Evolutionary conservation across 352 stramenopile species (phyloP).

Genomic region (Phytophthora idaei): DNA sequence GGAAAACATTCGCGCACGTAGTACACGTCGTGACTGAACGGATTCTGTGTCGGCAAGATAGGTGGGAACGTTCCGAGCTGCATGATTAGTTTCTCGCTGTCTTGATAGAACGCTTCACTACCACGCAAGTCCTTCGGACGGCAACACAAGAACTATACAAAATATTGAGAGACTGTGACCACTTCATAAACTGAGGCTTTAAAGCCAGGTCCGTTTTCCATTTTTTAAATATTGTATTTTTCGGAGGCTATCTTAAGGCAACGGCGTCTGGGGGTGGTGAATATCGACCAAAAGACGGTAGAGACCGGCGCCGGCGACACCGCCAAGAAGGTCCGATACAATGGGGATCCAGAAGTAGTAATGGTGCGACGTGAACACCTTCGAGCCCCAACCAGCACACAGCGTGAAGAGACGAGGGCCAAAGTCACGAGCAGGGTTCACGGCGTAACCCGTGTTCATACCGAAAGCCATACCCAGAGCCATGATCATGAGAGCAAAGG

Average conservation of each 20-base stretch:
- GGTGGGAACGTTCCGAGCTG: no score
- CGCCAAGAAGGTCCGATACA: constrained; percentile 43
- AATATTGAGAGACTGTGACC: not conserved
- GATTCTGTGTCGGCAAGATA: no score
- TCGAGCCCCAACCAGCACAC: constrained; percentile 46
- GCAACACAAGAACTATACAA: no score
- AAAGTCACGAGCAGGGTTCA: constrained; percentile 50
- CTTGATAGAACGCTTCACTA: not conserved
- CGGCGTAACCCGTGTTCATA: constrained; percentile 3
- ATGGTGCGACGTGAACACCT: constrained; percentile 45
- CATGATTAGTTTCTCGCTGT: not conserved
- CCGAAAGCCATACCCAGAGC: constrained; percentile 65
- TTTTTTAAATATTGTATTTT: not conserved
- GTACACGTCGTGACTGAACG: no score
- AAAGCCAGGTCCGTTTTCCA: no score
- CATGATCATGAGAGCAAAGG: constrained; percentile 56
- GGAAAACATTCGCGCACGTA: no score
- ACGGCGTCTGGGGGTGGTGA: constrained; percentile 36
- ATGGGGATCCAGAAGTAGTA: constrained; percentile 67
- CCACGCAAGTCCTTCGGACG: not conserved
- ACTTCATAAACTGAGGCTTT: no score
- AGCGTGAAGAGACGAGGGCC: constrained; percentile 47
- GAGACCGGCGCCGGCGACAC: constrained; percentile 28
- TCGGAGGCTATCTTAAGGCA: constrained; percentile 1
- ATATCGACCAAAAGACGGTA: constrained; percentile 48